Evolutionary conservation across 371 early-diverging fungal genomes (phyloP), one percentile per base, ranked within the genome.

Genomic region (Mucor circinelloides): DNA sequence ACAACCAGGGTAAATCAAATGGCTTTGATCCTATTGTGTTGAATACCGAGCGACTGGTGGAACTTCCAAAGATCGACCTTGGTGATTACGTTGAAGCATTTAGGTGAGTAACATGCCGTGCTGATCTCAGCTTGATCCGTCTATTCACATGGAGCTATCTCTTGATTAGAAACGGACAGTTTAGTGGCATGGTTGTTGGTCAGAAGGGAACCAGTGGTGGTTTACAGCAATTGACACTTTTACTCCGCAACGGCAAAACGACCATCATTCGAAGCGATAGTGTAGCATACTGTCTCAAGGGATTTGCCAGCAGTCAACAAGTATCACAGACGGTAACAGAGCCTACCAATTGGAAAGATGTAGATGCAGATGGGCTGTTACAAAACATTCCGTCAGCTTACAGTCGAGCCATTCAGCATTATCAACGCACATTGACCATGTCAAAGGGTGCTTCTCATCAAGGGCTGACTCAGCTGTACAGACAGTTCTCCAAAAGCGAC

Each of bases 81-180:
- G 88, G 88, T 6, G 88, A 88, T 56, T 88, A 80, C 76, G 86
- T 85, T 6, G 87, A 85, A 63, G 75, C 77, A 23, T 82, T 83
- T 58, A 81, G 72, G 87, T 85, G 82, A 58, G 59, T 23, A 2
- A 2, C 0, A 3, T 3, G n/a, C 1, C 19, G 3, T 15, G 7
- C 3, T 40, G 3, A 42, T 34, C 9, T 60, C 28, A 15, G 13
- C 10, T 13, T 27, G 36, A n/a, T 58, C 32, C n/a, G 17, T 23
- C 48, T 25, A 52, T 25, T 52, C 25, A 52, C 52, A 52, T 52
- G 23, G 27, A 13, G 40, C 15, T 38, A 17, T 40, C 27, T 44
- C 4, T 6, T 44, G 3, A n/a, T 1, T 62, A 89, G 88, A 23
- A 64, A 69, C 30, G 83, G 83, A 12, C 69, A 78, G 13, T 80